Percentiles rank a stretch among this genome's conserved stretches.
phyloP scores from a whole-genome alignment of 2,329 filamentous ascomycete species.

The Lecanoromycetidae sp. region DNA sequence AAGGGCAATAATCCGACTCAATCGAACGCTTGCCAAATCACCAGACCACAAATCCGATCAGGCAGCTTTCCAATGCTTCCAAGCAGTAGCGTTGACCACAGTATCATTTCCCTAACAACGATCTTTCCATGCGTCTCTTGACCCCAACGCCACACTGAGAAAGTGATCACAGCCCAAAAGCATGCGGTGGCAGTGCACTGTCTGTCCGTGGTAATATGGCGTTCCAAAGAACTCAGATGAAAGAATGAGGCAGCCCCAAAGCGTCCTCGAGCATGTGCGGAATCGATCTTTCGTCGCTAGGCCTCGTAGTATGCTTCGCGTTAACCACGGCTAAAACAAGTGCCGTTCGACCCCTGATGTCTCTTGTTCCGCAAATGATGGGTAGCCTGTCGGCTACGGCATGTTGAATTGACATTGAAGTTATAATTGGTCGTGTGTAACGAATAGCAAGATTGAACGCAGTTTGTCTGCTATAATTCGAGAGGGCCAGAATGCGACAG shows the following conservation, averaged over 20 bases:
- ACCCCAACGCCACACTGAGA: no score
- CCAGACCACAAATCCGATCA: no score
- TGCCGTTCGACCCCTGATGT: background rate
- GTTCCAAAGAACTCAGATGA: background rate
- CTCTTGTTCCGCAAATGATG: background rate
- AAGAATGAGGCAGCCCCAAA: background rate
- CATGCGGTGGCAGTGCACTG: background rate
- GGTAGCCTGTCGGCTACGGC: background rate
- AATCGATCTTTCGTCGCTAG: background rate
- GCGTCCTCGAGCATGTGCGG: background rate
- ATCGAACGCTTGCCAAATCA: background rate
- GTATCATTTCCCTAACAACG: no score
- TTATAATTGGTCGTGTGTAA: background rate
- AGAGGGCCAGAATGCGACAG: background rate
- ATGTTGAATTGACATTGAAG: background rate
- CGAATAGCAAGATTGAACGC: background rate
- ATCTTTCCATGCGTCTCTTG: no score
- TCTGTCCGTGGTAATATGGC: background rate
- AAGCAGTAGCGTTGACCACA: no score
- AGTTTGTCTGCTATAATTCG: background rate
- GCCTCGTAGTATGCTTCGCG: background rate
- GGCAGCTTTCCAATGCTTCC: no score
- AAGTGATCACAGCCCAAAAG: background rate
- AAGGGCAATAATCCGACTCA: background rate
- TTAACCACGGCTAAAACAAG: background rate